These are phyloP conservation scores for Colletotrichum theobromicola DNA, from an alignment of 2,329 filamentous ascomycete species.

Conservation along the genomic window DNA sequence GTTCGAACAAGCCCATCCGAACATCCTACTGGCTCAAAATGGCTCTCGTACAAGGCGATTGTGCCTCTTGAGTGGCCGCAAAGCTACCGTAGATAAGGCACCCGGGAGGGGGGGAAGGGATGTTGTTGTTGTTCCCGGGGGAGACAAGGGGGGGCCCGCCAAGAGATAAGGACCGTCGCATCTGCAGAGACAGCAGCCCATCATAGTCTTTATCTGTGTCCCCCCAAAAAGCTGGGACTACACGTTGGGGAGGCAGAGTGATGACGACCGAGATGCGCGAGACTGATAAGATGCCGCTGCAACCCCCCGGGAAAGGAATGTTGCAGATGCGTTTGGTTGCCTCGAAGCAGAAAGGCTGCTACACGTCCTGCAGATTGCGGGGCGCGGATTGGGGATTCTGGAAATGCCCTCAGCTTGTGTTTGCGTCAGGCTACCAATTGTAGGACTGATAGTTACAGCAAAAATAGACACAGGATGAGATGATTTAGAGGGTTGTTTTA, in stretches of 20 bases:
- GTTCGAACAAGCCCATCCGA: background rate
- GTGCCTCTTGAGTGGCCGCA: background rate
- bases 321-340: background rate
- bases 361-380: conserved; percentile 14
- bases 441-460: background rate
- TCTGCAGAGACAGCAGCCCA: background rate
- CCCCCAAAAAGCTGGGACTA: background rate
- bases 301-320: background rate
- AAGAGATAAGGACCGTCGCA: conserved; percentile 17
- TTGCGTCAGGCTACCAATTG: background rate
- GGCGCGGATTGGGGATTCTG: background rate
- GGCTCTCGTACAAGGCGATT: background rate
- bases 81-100: conserved; percentile 1
- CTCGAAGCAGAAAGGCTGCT: conserved; percentile 10
- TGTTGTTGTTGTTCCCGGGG: background rate
- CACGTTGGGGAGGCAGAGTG: background rate
- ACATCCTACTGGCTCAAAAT: background rate
- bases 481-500: background rate
- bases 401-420: background rate
- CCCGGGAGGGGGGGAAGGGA: background rate
- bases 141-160: conserved; percentile 2
- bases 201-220: background rate
- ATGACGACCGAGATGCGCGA: background rate
- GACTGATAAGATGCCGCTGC: conserved; percentile 6
- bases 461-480: background rate